Evolutionary conservation across 23 red algal genomes (phyloP), one percentile per base, ranked within the genome.

Genomic region (Pyropia haitanensis): DNA sequence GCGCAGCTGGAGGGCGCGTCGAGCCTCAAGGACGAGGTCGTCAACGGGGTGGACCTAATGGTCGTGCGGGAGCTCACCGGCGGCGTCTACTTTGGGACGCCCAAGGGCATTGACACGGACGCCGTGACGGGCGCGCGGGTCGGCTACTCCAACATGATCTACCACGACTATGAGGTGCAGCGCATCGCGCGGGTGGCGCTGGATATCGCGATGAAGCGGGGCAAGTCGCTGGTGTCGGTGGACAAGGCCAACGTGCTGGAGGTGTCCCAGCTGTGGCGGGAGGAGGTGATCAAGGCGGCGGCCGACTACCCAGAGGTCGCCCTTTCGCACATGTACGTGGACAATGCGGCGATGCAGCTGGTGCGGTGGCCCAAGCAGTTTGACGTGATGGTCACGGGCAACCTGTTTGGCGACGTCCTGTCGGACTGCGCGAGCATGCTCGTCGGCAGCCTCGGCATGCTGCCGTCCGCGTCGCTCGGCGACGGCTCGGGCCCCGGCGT

Each of bases 201-300:
- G 66, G 61, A 69, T 33, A 71, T 84, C 27, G 83, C 91, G 8
- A 24, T 58, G 27, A 75, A 82, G 61, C 70, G 77, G 27, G 27
- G 70, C 3, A 64, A 72, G 52, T 28, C 29, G 28, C 58, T 96
- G n/a, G 82, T 80, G 18, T 85, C 77, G 24, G 91, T 96, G 18
- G 91, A 96, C 53, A 96, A 96, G 64, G 82, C 91, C 18, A 96
- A 96, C 56, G 91, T 96, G 18, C 44, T 96, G 34, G 91, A 96
- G 51, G 71, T 82, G n/a, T 85, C 77, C 49, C 83, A 89, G 71
- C 27, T 96, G 46, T 96, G 91, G 91, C 67, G 91, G 32, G 84
- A 88, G 33, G 54, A 73, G 13, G 70, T 96, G 13, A 84, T 65
- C 32, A 60, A 79, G 22, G 77, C 86, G 44, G 67, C 72, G 14